Percentiles rank a stretch among this genome's conserved stretches.
phyloP scores from a whole-genome alignment of 225 moss, liverwort and hornwort genomes.

The Sphagnum contortum region DNA sequence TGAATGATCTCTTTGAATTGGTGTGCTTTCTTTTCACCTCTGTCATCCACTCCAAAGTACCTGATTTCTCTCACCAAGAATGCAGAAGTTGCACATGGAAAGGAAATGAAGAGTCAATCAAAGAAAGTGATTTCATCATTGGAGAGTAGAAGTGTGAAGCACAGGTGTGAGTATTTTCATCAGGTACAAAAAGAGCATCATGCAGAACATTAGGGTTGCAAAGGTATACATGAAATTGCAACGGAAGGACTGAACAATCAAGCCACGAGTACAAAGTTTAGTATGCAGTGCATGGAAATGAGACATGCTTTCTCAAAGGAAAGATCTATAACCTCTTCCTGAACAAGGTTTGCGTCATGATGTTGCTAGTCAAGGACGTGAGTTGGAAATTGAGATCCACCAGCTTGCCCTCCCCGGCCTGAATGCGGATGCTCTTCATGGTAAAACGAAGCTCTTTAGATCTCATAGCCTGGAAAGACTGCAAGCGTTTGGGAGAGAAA shows the following conservation, averaged over 20 bases:
- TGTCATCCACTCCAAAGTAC: constrained; percentile 1
- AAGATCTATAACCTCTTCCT: background rate
- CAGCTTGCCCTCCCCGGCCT: background rate
- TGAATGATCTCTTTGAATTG: constrained; percentile 13
- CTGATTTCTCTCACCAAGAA: background rate
- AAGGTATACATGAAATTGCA: too few relatives aligned
- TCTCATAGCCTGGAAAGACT: background rate
- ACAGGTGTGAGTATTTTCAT: too few relatives aligned
- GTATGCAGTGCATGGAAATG: too few relatives aligned
- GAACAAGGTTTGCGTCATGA: background rate
- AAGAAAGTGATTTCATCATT: constrained; percentile 1
- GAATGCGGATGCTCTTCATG: background rate
- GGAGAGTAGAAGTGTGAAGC: too few relatives aligned
- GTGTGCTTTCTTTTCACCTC: constrained; percentile 12
- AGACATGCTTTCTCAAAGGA: background rate
- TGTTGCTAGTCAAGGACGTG: background rate
- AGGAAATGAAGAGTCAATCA: constrained; percentile 11
- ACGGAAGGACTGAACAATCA: too few relatives aligned
- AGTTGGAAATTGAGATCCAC: background rate
- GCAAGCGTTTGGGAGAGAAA: background rate
- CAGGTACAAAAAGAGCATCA: too few relatives aligned
- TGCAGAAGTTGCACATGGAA: background rate
- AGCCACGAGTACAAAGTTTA: too few relatives aligned
- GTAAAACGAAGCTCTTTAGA: background rate
- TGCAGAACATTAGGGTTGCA: too few relatives aligned